Evolutionary conservation across 768 basidiomycete genomes (phyloP).

Genomic region (Lactifluus subvellereus): DNA sequence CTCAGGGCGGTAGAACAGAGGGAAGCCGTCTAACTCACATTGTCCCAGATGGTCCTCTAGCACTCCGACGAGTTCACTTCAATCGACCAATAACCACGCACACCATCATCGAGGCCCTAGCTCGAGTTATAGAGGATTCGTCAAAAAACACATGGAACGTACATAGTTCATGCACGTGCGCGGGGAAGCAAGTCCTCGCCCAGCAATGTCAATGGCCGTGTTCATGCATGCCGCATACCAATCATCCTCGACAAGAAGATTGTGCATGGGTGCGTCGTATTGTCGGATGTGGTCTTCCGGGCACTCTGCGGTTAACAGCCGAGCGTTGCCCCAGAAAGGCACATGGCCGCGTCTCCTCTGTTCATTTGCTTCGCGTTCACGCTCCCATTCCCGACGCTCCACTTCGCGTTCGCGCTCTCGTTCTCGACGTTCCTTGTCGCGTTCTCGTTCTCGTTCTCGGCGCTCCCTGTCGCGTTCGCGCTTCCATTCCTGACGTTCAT

Average conservation of each 20-base stretch:
- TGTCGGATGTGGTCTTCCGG: conserved; percentile 11
- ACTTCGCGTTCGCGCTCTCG: too few species aligned
- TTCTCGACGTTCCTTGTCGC: too few species aligned
- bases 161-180: conserved; percentile 4
- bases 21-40: background rate
- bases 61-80: conserved; percentile 18
- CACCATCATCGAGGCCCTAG: conserved; percentile 18
- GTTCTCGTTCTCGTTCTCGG: too few species aligned
- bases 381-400: too few species aligned
- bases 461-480: background rate
- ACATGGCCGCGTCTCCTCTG: conserved; percentile 13
- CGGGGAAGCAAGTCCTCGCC: background rate
- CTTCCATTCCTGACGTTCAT: conserved; percentile 12
- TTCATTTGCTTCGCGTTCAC: conserved; percentile 14
- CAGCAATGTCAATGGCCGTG: background rate
- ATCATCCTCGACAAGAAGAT: conserved; percentile 25
- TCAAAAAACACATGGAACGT: background rate
- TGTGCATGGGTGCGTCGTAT: conserved; percentile 24
- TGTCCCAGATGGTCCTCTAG: conserved; percentile 19
- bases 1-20: background rate
- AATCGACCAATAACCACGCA: conserved; percentile 11
- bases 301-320: conserved; percentile 4
- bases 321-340: conserved; percentile 18
- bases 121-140: background rate
- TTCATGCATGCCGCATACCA: conserved; percentile 26